phyloP scores from a whole-genome alignment of 169 alveolate genomes.

The Miamiensis avidus region DNA sequence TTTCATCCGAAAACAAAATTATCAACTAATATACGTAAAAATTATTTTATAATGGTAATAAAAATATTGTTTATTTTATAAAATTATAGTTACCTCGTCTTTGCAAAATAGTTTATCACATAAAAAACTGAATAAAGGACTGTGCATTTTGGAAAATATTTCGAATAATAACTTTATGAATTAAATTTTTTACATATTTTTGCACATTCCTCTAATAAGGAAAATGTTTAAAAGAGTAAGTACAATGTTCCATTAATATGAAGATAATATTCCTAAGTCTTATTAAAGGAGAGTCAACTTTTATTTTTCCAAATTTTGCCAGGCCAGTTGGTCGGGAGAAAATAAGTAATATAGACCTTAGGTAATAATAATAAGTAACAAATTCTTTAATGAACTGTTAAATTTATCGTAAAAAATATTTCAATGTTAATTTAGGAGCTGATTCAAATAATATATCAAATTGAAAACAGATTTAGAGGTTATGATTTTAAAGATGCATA shows the following conservation, averaged over 20 bases:
- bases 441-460: not conserved
- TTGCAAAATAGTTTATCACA: conserved; percentile 11
- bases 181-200: not conserved
- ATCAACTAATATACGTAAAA: not conserved
- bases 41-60: not conserved
- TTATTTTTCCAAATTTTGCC: conserved; percentile 2
- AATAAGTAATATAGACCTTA: conserved; percentile 5
- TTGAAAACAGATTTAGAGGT: conserved; percentile 5
- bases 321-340: not conserved
- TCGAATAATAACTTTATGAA: conserved; percentile 20
- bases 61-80: not conserved
- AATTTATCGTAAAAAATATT: no score
- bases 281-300: not conserved
- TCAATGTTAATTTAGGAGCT: no score
- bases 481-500: conserved; percentile 27
- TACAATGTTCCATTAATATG: not conserved
- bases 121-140: conserved; percentile 16
- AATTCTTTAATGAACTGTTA: not conserved
- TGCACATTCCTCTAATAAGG: conserved; percentile 1
- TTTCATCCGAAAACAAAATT: not conserved
- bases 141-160: conserved; percentile 1
- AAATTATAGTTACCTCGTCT: not conserved
- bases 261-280: conserved; percentile 13
- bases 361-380: not conserved
- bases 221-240: conserved; percentile 9